Evolutionary conservation across 1,139 yeast genomes (phyloP).

Genomic region (Tardiomyces blankii): DNA sequence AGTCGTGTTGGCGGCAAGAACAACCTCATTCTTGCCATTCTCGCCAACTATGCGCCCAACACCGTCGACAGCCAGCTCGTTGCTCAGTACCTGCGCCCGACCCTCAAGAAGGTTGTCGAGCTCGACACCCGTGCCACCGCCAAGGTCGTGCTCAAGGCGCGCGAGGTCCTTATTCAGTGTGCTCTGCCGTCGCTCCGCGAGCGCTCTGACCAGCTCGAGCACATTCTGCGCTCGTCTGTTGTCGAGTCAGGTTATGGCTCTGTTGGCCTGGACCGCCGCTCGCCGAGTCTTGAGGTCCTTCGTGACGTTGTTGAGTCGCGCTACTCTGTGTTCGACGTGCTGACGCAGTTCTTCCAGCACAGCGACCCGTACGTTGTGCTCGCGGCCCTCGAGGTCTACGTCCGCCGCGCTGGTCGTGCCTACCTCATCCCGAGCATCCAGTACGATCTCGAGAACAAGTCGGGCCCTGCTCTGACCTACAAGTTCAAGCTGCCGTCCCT

Average conservation of each 20-base stretch:
- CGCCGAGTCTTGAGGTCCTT: conserved; percentile 71
- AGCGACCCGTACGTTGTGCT: conserved; percentile 80
- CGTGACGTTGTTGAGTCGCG: conserved; percentile 92
- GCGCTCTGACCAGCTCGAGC: conserved; percentile 95
- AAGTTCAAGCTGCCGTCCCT: conserved; percentile 78
- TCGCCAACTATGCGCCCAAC: conserved; percentile 60
- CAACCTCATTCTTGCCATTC: conserved; percentile 74
- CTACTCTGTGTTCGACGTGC: conserved; percentile 91
- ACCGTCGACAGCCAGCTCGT: conserved; percentile 42
- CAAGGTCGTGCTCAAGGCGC: conserved; percentile 90
- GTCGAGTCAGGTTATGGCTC: conserved; percentile 86
- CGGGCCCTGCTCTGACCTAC: conserved; percentile 73
- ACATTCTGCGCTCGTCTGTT: conserved; percentile 84
- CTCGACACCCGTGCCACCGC: conserved; percentile 84
- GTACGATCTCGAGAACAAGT: conserved; percentile 44
- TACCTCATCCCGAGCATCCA: conserved; percentile 72
- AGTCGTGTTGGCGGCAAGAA: conserved; percentile 90
- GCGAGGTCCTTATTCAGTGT: conserved; percentile 93
- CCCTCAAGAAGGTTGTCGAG: conserved; percentile 71
- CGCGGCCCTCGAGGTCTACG: conserved; percentile 95
- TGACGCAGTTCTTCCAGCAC: conserved; percentile 80
- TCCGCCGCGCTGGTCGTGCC: conserved; percentile 95
- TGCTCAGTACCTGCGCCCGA: conserved; percentile 57
- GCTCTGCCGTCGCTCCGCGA: conserved; percentile 93
- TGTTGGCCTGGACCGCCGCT: conserved; percentile 48